Evolutionary conservation across 441 rosid genomes (phyloP).

Genomic region (Theobroma grandiflorum): DNA sequence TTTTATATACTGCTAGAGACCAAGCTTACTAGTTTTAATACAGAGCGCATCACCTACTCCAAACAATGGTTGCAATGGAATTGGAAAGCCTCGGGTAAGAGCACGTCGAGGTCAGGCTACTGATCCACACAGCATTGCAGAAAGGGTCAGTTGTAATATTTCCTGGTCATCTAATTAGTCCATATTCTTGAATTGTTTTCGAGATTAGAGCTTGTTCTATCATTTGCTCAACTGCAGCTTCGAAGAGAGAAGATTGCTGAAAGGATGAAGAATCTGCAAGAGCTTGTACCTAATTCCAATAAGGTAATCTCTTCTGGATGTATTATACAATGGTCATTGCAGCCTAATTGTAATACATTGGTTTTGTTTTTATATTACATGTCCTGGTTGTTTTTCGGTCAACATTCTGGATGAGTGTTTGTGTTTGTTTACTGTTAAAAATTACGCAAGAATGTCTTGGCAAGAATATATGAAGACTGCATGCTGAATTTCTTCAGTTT

Average conservation of each 20-base stretch:
- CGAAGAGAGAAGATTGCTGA: conserved; percentile 83
- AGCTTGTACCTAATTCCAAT: conserved; percentile 76
- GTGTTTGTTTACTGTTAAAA: background rate
- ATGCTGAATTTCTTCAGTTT: conserved; percentile 10
- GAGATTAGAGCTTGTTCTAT: conserved; percentile 9
- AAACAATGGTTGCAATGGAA: conserved; percentile 36
- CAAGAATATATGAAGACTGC: background rate
- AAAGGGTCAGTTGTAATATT: conserved; percentile 53
- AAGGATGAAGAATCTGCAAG: conserved; percentile 84
- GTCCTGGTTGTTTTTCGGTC: background rate
- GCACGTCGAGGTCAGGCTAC: conserved; percentile 95
- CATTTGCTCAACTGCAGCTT: conserved; percentile 45
- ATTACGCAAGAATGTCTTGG: background rate
- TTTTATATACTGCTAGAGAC: background rate
- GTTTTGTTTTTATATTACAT: background rate
- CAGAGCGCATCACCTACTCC: conserved; percentile 42
- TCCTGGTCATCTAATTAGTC: background rate
- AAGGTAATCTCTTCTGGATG: conserved; percentile 51
- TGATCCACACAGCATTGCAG: conserved; percentile 92
- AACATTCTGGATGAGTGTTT: conserved; percentile 4
- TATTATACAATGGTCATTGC: background rate
- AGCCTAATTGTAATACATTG: background rate
- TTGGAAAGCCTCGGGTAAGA: conserved; percentile 66
- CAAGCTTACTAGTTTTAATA: background rate
- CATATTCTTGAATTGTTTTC: conserved; percentile 1